These are phyloP conservation scores for Nemania sp. DNA, from an alignment of 2,329 filamentous ascomycete genomes.

Conservation along the genomic window DNA sequence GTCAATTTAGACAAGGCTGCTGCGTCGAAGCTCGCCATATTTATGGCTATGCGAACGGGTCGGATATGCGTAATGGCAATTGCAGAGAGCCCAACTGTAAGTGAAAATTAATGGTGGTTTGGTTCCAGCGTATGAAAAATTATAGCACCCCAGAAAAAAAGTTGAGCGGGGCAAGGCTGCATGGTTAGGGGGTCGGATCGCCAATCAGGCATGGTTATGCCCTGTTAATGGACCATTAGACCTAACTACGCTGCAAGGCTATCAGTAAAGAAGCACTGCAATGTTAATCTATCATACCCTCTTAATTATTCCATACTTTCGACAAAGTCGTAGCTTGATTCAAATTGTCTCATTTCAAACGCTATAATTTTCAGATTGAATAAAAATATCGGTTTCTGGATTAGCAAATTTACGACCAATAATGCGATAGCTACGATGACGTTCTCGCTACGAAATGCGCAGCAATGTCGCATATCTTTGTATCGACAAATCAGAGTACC, in stretches of 20 bases:
- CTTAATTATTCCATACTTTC: no score
- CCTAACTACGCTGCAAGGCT: neutral
- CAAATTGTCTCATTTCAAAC: neutral
- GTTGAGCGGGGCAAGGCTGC: conserved; percentile 35
- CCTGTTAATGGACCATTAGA: neutral
- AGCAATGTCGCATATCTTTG: conserved; percentile 19
- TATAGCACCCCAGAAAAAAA: conserved; percentile 29
- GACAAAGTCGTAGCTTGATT: neutral
- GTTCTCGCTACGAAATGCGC: conserved; percentile 25
- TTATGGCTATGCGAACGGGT: neutral
- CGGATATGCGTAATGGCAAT: neutral
- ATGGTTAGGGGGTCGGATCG: neutral
- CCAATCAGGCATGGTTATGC: conserved; percentile 12
- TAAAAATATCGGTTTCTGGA: neutral
- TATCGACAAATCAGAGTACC: conserved; percentile 11
- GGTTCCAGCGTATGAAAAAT: conserved; percentile 14
- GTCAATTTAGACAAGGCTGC: conserved; percentile 57
- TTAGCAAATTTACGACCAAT: neutral
- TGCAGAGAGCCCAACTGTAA: neutral
- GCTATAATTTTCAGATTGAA: neutral
- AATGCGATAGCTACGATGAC: conserved; percentile 25
- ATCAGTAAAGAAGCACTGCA: no score
- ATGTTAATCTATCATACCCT: neutral
- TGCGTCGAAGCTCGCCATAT: conserved; percentile 51
- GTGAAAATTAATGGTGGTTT: conserved; percentile 3